phyloP scores from a whole-genome alignment of 2,329 filamentous ascomycete genomes.

The Aspergillus brunneoviolaceus region DNA sequence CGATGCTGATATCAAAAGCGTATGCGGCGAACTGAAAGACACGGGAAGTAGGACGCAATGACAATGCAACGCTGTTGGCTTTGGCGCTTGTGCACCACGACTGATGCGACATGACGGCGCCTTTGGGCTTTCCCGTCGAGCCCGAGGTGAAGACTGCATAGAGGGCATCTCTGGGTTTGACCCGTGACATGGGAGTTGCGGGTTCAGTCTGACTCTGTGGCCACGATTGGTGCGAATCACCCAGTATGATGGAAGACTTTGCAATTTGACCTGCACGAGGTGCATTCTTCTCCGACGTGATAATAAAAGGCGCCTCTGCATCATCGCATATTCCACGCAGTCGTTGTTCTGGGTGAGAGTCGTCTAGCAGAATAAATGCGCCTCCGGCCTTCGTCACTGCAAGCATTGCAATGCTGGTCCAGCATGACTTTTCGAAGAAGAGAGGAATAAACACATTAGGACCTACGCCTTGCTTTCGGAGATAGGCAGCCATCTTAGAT shows the following conservation, averaged over 20 bases:
- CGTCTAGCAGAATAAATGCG: not conserved
- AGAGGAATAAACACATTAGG: not conserved
- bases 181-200: not conserved
- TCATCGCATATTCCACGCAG: not conserved
- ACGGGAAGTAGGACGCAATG: not conserved
- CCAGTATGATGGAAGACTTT: not conserved
- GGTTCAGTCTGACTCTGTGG: not conserved
- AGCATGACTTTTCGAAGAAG: not conserved
- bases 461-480: not conserved
- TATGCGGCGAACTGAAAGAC: not conserved
- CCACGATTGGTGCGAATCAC: not conserved
- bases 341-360: not conserved
- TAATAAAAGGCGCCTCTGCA: not conserved
- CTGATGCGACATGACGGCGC: conserved; percentile 4
- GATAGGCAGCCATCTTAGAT: not conserved
- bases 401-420: not conserved
- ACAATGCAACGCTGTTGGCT: not conserved
- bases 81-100: not conserved
- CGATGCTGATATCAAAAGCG: not conserved
- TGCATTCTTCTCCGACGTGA: not conserved
- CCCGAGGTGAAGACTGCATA: conserved; percentile 18
- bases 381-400: not conserved
- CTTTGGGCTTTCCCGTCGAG: conserved; percentile 12
- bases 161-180: not conserved
- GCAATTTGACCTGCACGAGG: not conserved